These are phyloP conservation scores for Monosporascus sp. DNA, from an alignment of 2,329 filamentous ascomycete species.

Conservation along the genomic window DNA sequence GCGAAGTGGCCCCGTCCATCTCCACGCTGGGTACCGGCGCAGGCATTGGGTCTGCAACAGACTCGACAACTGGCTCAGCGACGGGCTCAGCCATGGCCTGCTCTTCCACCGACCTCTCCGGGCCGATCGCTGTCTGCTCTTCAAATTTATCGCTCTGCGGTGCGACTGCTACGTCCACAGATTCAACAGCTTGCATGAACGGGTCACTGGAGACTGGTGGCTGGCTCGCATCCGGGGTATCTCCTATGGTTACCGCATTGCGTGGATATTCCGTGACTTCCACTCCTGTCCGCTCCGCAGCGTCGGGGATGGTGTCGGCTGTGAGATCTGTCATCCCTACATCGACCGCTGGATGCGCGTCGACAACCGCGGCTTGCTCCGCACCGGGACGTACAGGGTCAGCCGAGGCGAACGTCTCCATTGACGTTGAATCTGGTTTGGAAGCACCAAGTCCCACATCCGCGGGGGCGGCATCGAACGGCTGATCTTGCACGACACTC, in stretches of 20 bases:
- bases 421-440: not conserved
- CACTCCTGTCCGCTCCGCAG: not conserved
- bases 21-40: not conserved
- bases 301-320: not conserved
- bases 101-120: not conserved
- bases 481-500: conserved; percentile 41
- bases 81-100: not conserved
- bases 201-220: not conserved
- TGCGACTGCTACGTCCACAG: not conserved
- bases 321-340: conserved; percentile 10
- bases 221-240: not conserved
- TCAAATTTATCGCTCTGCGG: not conserved
- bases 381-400: not conserved
- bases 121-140: not conserved
- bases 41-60: not conserved
- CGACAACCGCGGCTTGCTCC: not conserved
- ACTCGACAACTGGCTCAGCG: not conserved
- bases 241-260: not conserved
- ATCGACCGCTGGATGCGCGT: conserved; percentile 3
- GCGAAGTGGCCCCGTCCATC: not conserved
- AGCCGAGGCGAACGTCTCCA: not conserved
- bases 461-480: conserved; percentile 25
- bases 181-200: not conserved
- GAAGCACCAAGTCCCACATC: not conserved
- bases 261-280: not conserved